phyloP scores from a whole-genome alignment of 169 alveolate species.

The Eimeria tenella region DNA sequence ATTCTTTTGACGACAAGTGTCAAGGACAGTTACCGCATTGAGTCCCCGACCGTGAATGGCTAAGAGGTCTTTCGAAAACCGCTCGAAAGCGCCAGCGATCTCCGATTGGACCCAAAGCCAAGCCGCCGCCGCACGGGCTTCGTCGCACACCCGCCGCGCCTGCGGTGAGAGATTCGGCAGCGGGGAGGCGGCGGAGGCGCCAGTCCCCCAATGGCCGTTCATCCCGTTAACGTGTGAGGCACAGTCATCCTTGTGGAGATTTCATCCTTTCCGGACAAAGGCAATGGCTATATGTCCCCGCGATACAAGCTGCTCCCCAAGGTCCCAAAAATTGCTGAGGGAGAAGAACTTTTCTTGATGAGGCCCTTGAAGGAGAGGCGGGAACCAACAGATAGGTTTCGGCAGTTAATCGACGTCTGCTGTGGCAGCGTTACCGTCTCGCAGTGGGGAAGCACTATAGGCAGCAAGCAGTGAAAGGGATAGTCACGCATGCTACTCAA shows the following conservation, averaged over 20 bases:
- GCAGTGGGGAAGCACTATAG: constrained; percentile 28
- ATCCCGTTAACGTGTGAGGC: constrained; percentile 14
- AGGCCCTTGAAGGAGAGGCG: not conserved
- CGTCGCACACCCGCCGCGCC: constrained; percentile 37
- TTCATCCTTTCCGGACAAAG: not conserved
- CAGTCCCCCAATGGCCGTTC: constrained; percentile 74
- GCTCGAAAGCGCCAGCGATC: constrained; percentile 59
- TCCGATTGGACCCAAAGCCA: constrained; percentile 71
- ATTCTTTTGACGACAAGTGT: not conserved
- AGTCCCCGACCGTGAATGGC: constrained; percentile 53
- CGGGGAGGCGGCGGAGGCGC: constrained; percentile 39
- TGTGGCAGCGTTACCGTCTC: not conserved
- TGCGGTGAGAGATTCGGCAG: not conserved
- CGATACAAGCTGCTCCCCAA: no score
- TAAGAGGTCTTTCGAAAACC: constrained; percentile 36
- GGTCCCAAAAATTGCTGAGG: no score
- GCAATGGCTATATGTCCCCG: not conserved
- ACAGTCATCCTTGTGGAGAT: not conserved
- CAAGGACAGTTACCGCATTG: constrained; percentile 43
- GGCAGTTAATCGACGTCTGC: not conserved
- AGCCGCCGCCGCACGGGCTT: constrained; percentile 68
- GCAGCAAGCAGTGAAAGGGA: not conserved
- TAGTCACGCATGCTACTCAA: not conserved
- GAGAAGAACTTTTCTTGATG: not conserved
- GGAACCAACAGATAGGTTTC: not conserved